Evolutionary conservation across 2,329 filamentous ascomycete species (phyloP), one percentile per base, ranked within the genome.

Genomic region (Aspergillus sp.): DNA sequence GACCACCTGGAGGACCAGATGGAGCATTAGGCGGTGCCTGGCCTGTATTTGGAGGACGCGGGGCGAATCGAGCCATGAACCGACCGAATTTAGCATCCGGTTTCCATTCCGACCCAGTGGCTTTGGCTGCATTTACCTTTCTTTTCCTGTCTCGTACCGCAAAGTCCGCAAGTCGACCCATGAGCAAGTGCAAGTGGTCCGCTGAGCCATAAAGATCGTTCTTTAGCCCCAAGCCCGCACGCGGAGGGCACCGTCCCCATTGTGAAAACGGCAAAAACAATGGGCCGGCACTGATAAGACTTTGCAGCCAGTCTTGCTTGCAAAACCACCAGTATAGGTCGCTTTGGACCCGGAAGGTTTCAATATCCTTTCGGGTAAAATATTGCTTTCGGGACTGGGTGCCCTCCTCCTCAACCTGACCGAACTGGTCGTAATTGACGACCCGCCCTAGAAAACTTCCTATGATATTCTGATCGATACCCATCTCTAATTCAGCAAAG

Each of bases 261-360:
- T 84, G 80, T 27, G 86, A 81, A 70, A 89, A 96, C 44, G 91
- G 87, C 80, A 96, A 86, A 60, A 97, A 88, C 47, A 96, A 79
- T 61, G 83, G 83, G 42, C 93, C 93, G 8, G 91, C 93, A 64
- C 93, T 95, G 22, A 98, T 79, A 60, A 97, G 85, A 70, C 90
- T 92, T 72, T 97, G 93, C 66, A 93, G 96, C 8, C 90, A 86
- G 72, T 98, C 95, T 80, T 97, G 95, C 74, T 96, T 96, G 66
- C 85, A 88, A 71, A 93, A 97, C 90, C 92, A 97, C 93, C 93
- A 99, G 70, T 89, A 96, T 5, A 98, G 77, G 74, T 98, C 95
- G 62, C 89, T 86, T 40, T 95, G 81, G 15, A 89, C 88, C 67
- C 95, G 89, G 68, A 90, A 96, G 41, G 84, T 87, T 61, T 91